Evolutionary conservation across 352 stramenopile species (phyloP).

Genomic region (Globisporangium middletonii): DNA sequence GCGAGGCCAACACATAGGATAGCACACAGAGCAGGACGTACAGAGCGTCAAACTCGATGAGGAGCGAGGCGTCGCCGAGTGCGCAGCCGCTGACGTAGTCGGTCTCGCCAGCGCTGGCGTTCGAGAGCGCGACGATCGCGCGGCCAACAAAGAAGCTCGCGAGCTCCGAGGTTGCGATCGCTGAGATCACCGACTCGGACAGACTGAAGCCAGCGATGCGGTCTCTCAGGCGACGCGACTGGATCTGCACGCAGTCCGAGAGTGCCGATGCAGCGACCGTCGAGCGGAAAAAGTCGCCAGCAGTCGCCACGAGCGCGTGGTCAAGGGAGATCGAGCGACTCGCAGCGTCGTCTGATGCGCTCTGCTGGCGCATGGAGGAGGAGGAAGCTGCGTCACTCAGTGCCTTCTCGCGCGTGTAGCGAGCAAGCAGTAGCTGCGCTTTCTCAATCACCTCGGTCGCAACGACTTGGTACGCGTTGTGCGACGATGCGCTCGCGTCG

Average conservation of each 20-base stretch:
- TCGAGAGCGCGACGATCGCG: conserved; percentile 22
- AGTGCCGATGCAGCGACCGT: conserved; percentile 15
- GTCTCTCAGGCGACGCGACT: conserved; percentile 29
- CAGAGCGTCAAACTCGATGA: conserved; percentile 11
- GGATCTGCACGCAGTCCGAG: conserved; percentile 22
- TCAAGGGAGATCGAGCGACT: neutral
- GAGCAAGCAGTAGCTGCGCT: conserved; percentile 23
- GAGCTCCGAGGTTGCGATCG: conserved; percentile 17
- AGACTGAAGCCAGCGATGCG: conserved; percentile 28
- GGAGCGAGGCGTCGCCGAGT: conserved; percentile 11
- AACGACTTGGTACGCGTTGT: conserved; percentile 25
- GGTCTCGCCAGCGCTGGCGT: conserved; percentile 10
- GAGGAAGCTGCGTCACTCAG: neutral
- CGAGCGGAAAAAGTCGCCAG: conserved; percentile 30
- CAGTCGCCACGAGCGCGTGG: conserved; percentile 1
- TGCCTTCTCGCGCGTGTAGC: conserved; percentile 13
- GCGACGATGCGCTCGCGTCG: neutral
- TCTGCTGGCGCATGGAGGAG: too few species aligned
- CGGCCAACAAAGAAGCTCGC: conserved; percentile 32
- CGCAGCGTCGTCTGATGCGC: neutral
- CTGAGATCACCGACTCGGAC: conserved; percentile 16
- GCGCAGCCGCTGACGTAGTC: conserved; percentile 15
- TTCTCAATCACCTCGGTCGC: conserved; percentile 22
- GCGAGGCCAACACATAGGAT: too few species aligned
- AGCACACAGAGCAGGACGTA: conserved; percentile 1